A percentile compares a stretch with the other conserved stretches of the same genome.
phyloP scores from a whole-genome alignment of 2,329 filamentous ascomycete genomes.

The Pseudopithomyces maydicus region DNA sequence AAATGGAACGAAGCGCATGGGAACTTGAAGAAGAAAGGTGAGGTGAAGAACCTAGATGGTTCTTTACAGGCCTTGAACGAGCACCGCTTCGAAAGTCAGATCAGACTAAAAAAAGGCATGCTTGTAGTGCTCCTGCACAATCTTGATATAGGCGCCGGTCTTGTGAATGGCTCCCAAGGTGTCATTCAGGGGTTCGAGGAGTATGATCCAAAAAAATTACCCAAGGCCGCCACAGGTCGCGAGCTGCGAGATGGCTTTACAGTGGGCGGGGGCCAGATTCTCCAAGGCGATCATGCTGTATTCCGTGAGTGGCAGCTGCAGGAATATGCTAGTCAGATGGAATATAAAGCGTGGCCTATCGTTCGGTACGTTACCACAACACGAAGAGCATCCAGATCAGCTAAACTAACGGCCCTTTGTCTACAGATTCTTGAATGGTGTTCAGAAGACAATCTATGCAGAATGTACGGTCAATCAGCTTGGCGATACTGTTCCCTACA shows the following conservation, averaged over 20 bases:
- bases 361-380: conserved; percentile 39
- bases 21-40: conserved; percentile 19
- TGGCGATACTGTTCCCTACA: conserved; percentile 54
- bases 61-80: conserved; percentile 38
- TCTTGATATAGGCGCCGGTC: conserved; percentile 40
- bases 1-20: conserved; percentile 39
- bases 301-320: conserved; percentile 46
- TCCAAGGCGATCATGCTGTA: conserved; percentile 47
- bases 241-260: conserved; percentile 2
- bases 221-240: conserved; percentile 20
- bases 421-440: conserved; percentile 55
- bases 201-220: conserved; percentile 35
- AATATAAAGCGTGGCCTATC: conserved; percentile 53
- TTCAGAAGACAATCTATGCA: conserved; percentile 54
- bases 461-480: conserved; percentile 57
- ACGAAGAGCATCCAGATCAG: background rate
- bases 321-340: conserved; percentile 44
- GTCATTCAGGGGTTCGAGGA: conserved; percentile 44
- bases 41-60: conserved; percentile 18
- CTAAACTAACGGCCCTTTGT: background rate
- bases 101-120: conserved; percentile 58
- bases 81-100: conserved; percentile 52
- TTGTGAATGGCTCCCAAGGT: conserved; percentile 45
- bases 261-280: conserved; percentile 8
- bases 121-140: conserved; percentile 60